A percentile compares a stretch with the other conserved stretches of the same genome.
Evolutionary conservation across 2,329 filamentous ascomycete genomes (phyloP).

Genomic region (Epichloe bromicola): DNA sequence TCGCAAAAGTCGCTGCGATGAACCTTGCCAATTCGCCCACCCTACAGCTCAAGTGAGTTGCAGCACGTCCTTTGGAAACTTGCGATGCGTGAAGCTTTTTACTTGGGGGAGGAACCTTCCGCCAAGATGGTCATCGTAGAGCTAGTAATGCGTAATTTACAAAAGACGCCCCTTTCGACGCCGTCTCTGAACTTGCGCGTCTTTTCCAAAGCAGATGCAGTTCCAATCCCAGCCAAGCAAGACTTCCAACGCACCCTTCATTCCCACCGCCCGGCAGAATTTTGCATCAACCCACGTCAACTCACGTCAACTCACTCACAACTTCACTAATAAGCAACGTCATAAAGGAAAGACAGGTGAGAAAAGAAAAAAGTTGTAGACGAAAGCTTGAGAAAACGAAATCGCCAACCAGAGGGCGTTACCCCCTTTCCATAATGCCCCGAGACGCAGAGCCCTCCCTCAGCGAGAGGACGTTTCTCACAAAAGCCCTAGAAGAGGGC

Average conservation of each 20-base stretch:
- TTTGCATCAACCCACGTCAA: too few relatives aligned
- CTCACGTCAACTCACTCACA: conserved; percentile 4
- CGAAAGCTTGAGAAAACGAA: neutral
- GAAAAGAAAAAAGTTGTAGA: neutral
- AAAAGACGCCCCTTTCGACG: neutral
- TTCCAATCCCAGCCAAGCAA: too few relatives aligned
- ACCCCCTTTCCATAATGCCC: conserved; percentile 51
- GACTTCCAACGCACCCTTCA: too few relatives aligned
- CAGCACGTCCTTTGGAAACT: too few relatives aligned
- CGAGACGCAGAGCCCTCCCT: conserved; percentile 82
- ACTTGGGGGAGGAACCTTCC: too few relatives aligned
- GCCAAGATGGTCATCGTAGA: neutral
- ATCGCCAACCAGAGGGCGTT: neutral
- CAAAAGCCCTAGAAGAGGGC: conserved; percentile 67
- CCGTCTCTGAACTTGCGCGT: neutral
- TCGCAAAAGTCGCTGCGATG: too few relatives aligned
- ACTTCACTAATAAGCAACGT: neutral
- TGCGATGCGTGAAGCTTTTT: too few relatives aligned
- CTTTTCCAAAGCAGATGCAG: neutral
- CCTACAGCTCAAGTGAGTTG: too few relatives aligned
- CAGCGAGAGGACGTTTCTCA: conserved; percentile 77
- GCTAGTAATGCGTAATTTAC: neutral
- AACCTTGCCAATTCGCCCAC: too few relatives aligned
- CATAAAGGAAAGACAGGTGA: conserved; percentile 4
- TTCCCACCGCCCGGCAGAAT: conserved; percentile 38